Evolutionary conservation across 345 rosid genomes (phyloP).

Genomic region (Lepidium aucheri): DNA sequence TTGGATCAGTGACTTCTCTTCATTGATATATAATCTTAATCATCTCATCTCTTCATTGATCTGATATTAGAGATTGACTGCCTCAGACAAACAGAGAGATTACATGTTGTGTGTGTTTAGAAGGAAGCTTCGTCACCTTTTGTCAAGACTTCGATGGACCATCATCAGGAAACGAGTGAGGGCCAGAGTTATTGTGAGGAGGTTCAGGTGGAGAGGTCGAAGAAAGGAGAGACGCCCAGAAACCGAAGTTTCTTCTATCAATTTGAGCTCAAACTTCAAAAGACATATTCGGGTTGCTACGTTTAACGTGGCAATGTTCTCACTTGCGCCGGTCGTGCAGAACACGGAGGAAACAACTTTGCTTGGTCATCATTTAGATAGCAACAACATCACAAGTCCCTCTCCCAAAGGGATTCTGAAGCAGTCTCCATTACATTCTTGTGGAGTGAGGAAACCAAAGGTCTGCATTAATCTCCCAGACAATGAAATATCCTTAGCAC

Average conservation of each 20-base stretch:
- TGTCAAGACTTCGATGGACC: constrained; percentile 51
- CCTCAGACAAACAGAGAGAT: constrained; percentile 11
- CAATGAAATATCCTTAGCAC: constrained; percentile 82
- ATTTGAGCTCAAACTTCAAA: constrained; percentile 20
- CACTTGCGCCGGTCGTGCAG: constrained; percentile 78
- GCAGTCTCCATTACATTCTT: constrained; percentile 68
- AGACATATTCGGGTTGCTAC: constrained; percentile 73
- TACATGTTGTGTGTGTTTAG: constrained; percentile 38
- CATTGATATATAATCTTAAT: not conserved
- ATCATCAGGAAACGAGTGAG: constrained; percentile 51
- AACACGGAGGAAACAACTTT: constrained; percentile 29
- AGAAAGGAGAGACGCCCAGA: constrained; percentile 15
- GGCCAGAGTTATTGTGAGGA: constrained; percentile 49
- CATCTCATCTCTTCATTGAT: not conserved
- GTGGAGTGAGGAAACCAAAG: constrained; percentile 40
- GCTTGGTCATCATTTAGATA: constrained; percentile 20
- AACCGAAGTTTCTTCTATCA: constrained; percentile 18
- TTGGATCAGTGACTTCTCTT: constrained; percentile 27
- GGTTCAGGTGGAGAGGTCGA: constrained; percentile 41
- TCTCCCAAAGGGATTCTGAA: constrained; percentile 70
- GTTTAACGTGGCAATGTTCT: constrained; percentile 93
- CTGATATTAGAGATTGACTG: not conserved
- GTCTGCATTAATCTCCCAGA: constrained; percentile 91
- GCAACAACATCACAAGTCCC: constrained; percentile 20
- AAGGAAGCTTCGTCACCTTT: constrained; percentile 45